Evolutionary conservation across 1,284 basidiomycete genomes (phyloP).

Genomic region (Sanghuangporus sanghuang): DNA sequence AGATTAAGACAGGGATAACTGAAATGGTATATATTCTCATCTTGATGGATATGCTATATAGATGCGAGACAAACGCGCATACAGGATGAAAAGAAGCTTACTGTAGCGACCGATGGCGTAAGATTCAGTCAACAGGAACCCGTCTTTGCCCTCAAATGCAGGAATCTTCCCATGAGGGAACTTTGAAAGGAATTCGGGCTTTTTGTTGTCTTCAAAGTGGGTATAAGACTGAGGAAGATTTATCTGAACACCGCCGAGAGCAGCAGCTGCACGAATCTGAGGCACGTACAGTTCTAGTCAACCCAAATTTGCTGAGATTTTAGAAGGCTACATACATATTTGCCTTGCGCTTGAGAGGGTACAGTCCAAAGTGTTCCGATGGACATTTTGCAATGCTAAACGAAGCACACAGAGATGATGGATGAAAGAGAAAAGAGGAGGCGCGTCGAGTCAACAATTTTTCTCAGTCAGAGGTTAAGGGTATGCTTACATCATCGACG

Average conservation of each 20-base stretch:
- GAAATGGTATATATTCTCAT: constrained; percentile 38
- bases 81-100: constrained; percentile 45
- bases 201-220: constrained; percentile 73
- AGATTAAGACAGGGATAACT: constrained; percentile 66
- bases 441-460: neutral
- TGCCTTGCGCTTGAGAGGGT: constrained; percentile 7
- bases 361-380: constrained; percentile 17
- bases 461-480: constrained; percentile 4
- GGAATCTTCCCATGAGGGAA: constrained; percentile 87
- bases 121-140: constrained; percentile 77
- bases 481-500: neutral
- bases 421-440: neutral
- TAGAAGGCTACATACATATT: constrained; percentile 3
- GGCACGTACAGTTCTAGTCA: neutral
- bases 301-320: neutral
- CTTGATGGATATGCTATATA: constrained; percentile 22
- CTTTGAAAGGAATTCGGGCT: constrained; percentile 71
- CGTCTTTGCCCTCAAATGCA: constrained; percentile 73
- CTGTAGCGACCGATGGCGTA: constrained; percentile 83
- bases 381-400: constrained; percentile 5
- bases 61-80: constrained; percentile 26
- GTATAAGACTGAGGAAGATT: constrained; percentile 53
- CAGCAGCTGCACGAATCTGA: constrained; percentile 72
- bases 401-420: constrained; percentile 6
- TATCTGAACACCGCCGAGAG: constrained; percentile 65